Percentiles rank a stretch among this genome's conserved stretches.
phyloP scores from a whole-genome alignment of 768 basidiomycete species.

The Boletus reticuloceps region DNA sequence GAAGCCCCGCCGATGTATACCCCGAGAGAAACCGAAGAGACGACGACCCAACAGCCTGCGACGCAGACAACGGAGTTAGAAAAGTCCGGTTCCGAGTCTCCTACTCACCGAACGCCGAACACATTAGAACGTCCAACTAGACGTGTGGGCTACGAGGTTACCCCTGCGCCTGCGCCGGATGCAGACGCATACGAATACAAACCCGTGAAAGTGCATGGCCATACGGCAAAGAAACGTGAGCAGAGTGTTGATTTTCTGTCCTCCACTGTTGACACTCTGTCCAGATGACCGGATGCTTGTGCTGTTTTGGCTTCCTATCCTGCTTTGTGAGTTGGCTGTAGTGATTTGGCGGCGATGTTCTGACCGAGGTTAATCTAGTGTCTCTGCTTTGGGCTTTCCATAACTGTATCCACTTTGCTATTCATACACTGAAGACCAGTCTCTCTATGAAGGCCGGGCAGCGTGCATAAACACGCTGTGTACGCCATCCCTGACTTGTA shows the following conservation, averaged over 20 bases:
- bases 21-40: slow-evolving; percentile 45
- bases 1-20: slow-evolving; percentile 74
- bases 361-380: slow-evolving; percentile 36
- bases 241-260: neutral
- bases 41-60: neutral
- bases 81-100: slow-evolving; percentile 8
- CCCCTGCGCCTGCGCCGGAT: slow-evolving; percentile 60
- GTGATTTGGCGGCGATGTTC: neutral
- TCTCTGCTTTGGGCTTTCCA: slow-evolving; percentile 63
- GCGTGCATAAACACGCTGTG: slow-evolving; percentile 26
- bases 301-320: slow-evolving; percentile 83
- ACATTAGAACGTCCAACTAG: slow-evolving; percentile 34
- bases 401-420: slow-evolving; percentile 49
- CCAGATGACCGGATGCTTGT: slow-evolving; percentile 83
- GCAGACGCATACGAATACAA: slow-evolving; percentile 67
- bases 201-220: slow-evolving; percentile 43
- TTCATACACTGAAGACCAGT: slow-evolving; percentile 47
- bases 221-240: slow-evolving; percentile 64
- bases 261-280: slow-evolving; percentile 4
- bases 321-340: slow-evolving; percentile 58
- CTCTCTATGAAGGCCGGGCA: slow-evolving; percentile 45
- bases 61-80: slow-evolving; percentile 1
- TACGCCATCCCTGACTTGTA: neutral
- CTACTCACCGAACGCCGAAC: slow-evolving; percentile 22
- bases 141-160: slow-evolving; percentile 47